Base-by-base conservation (phyloP, 257 asterid species). In the Solanum paucissectum region DNA sequence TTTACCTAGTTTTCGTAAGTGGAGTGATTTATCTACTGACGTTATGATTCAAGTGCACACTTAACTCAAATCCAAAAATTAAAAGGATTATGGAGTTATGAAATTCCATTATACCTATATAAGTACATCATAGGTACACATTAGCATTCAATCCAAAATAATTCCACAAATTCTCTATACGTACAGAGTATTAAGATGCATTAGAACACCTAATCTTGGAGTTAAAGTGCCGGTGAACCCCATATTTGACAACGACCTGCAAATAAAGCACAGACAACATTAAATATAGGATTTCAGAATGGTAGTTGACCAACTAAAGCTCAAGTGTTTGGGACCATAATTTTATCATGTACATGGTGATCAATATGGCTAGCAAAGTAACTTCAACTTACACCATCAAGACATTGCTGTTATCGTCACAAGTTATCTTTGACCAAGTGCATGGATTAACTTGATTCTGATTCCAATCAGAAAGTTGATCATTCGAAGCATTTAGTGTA, bases 181-280 rank as follows among this genome's bases (percentile, higher is more conserved):
- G 11, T 93, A 97, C 99, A 97, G 98, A 36, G 98, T 93, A 4
- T 89, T 90, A 85, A 97, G 94, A 89, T 91, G 84, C 89, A 88
- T 89, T 90, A 97, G 84, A 87, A 87, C 91, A 92, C 94, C 98
- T 52, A 95, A 89, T 91, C 87, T 86, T 34, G 99, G 98, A 16
- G 98, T 92, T 81, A 97, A 88, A 40, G 95, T 92, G 88, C 99
- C 99, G 55, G 98, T 83, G 90, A 97, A 94, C 52, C 98, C 98
- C 98, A 97, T 95, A 89, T 94, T 95, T 40, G 98, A 93, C 90
- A 97, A 92, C 21, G 94, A 91, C 94, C 99, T 97, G 98, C 92
- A 90, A 58, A 74, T 49, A 84, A 79, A 74, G 52, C 69, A 88
- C 64, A 34, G 44, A 92, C 3, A 36, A 29, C 85, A 44, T 86